Percentiles rank a stretch among this genome's conserved stretches.
phyloP scores from a whole-genome alignment of 1,139 yeast genomes.

The Yamadazyma trypodendri region DNA sequence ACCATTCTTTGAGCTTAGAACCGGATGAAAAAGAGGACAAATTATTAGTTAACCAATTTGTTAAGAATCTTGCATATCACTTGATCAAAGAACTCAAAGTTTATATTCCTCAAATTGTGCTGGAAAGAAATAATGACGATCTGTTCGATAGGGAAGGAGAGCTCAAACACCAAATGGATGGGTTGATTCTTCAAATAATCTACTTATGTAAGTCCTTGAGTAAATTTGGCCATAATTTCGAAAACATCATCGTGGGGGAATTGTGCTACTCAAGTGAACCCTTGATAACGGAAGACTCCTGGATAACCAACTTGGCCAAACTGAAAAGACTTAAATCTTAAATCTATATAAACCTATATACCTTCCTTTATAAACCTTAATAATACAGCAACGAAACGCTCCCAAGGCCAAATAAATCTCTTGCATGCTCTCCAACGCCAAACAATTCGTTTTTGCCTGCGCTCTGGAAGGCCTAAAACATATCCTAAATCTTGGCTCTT shows the following conservation, averaged over 20 bases:
- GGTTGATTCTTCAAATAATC: constrained; percentile 67
- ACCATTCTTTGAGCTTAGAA: constrained; percentile 16
- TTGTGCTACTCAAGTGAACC: constrained; percentile 23
- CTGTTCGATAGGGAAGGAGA: constrained; percentile 28
- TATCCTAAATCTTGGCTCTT: too few species aligned
- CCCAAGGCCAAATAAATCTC: too few species aligned
- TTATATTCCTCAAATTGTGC: constrained; percentile 27
- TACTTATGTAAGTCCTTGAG: constrained; percentile 77
- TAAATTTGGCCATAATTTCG: constrained; percentile 69
- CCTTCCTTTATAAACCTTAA: neutral
- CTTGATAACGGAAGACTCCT: constrained; percentile 31
- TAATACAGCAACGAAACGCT: neutral
- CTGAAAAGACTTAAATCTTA: constrained; percentile 33
- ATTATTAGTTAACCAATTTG: constrained; percentile 32
- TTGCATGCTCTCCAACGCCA: too few species aligned
- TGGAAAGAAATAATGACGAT: constrained; percentile 11
- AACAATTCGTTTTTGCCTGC: too few species aligned
- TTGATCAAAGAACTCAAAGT: constrained; percentile 26
- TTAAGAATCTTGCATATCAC: constrained; percentile 29
- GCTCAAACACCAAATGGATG: constrained; percentile 49
- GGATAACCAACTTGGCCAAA: constrained; percentile 37
- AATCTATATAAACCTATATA: constrained; percentile 2
- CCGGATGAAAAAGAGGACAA: constrained; percentile 23
- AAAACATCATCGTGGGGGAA: constrained; percentile 41
- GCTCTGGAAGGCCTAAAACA: too few species aligned